A percentile compares a stretch with the other conserved stretches of the same genome.
Conservation (phyloP, 257 asterid genomes). For the Prunella vulgaris region DNA sequence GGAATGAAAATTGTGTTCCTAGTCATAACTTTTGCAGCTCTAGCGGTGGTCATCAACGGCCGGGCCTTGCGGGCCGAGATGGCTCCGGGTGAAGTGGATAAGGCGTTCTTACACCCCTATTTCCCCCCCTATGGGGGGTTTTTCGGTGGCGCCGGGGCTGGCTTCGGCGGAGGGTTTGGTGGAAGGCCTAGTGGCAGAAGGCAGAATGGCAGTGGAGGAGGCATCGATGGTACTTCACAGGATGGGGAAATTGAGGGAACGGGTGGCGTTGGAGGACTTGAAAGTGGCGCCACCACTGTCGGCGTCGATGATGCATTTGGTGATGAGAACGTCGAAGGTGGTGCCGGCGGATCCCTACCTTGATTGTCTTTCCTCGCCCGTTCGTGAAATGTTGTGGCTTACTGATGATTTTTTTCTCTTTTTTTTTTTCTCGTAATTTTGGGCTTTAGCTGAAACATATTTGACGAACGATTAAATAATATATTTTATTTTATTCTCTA, state of each 20-base stretch:
- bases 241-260: constrained; percentile 16
- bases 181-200: not conserved
- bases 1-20: constrained; percentile 22
- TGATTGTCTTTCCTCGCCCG: not conserved
- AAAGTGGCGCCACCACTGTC: constrained; percentile 1
- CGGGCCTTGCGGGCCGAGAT: constrained; percentile 2
- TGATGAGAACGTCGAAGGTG: not conserved
- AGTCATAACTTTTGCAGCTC: constrained; percentile 17
- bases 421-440: too few species aligned
- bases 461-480: too few species aligned
- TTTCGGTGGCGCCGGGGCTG: constrained; percentile 25
- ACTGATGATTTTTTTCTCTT: too few species aligned
- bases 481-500: too few species aligned
- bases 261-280: constrained; percentile 21
- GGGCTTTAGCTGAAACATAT: too few species aligned
- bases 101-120: constrained; percentile 17
- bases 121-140: constrained; percentile 19
- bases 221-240: not conserved
- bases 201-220: not conserved
- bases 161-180: constrained; percentile 7
- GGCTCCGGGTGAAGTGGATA: constrained; percentile 6
- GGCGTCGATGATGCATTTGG: constrained; percentile 9
- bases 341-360: not conserved
- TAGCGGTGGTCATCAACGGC: constrained; percentile 18
- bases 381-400: too few species aligned